Base-by-base conservation (phyloP, 2,329 filamentous ascomycete genomes). In the Hymenoscyphus linearis region DNA sequence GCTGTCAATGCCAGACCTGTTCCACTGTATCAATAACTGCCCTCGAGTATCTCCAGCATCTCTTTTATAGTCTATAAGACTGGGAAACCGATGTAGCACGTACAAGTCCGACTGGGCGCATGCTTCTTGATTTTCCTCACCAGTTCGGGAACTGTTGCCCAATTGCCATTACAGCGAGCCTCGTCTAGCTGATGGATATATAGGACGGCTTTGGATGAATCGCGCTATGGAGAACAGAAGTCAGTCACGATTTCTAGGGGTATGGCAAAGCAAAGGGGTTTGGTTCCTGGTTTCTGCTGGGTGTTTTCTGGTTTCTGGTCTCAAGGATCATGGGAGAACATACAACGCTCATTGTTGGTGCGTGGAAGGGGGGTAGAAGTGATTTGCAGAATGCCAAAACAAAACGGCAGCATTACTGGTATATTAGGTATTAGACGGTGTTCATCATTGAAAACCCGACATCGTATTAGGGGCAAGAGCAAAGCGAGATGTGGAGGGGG, bases 41-140 rank as follows among this genome's bases (percentile, higher is more conserved):
- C 52, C 36, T 47, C 18, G 50, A 53, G 22, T 31, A 34, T 55
- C 50, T 55, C 40, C 35, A 27, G 7, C 40, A 44, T 26, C n/a
- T 22, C n/a, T 53, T 37, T 26, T 50, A n/a, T 5, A n/a, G 37
- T n/a, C 37, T 40, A n/a, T 35, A 10, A 58, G 22, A 35, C 26
- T 53, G 27, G 25, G 50, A 58, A 27, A 16, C 53, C 3, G 26
- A 31, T 50, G 34, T 27, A 52, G 59, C 60, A 73, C 85, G 70
- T 87, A 97, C 93, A 96, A 76, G 85, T 84, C 75, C 90, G 85
- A 64, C 90, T 85, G 47, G 92, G 88, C 69, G 92, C 90, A 82
- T 99, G 93, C 76, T 99, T 98, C 72, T 89, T 89, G 71, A 98
- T 84, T 77, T 99, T 99, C 74, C 93, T 86, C 70, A 95, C 87